A percentile compares a stretch with the other conserved stretches of the same genome.
phyloP scores from a whole-genome alignment of 768 basidiomycete genomes.

The Clathrus columnatus region DNA sequence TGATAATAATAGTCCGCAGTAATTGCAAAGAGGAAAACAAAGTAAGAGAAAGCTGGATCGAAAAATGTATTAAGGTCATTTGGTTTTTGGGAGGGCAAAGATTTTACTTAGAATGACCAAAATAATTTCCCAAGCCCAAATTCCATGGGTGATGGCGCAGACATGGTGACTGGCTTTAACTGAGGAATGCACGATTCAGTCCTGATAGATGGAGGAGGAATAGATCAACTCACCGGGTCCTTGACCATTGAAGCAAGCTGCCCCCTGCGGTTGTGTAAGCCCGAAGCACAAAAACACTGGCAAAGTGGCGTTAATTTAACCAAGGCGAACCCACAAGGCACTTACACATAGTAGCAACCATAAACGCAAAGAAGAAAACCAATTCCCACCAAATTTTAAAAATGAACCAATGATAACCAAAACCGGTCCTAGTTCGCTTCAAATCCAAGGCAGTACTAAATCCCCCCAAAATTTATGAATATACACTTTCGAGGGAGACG shows the following conservation, averaged over 20 bases:
- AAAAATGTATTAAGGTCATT: neutral
- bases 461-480: neutral
- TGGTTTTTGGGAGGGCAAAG: neutral
- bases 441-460: neutral
- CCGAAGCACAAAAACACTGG: no score
- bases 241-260: neutral
- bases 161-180: neutral
- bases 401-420: neutral
- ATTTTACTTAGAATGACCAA: neutral
- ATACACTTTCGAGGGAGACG: no score
- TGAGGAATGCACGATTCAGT: neutral
- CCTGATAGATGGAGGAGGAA: neutral
- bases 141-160: neutral
- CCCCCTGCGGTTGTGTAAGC: neutral
- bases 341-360: neutral
- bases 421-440: neutral
- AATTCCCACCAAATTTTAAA: slow-evolving; percentile 9
- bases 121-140: neutral
- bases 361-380: neutral
- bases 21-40: neutral
- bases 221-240: neutral
- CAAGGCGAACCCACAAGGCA: neutral
- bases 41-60: neutral
- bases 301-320: no score
- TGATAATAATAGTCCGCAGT: neutral